A percentile compares a stretch with the other conserved stretches of the same genome.
Conservation (phyloP, 1,139 yeast genomes). For the Zygosaccharomyces sapae region DNA sequence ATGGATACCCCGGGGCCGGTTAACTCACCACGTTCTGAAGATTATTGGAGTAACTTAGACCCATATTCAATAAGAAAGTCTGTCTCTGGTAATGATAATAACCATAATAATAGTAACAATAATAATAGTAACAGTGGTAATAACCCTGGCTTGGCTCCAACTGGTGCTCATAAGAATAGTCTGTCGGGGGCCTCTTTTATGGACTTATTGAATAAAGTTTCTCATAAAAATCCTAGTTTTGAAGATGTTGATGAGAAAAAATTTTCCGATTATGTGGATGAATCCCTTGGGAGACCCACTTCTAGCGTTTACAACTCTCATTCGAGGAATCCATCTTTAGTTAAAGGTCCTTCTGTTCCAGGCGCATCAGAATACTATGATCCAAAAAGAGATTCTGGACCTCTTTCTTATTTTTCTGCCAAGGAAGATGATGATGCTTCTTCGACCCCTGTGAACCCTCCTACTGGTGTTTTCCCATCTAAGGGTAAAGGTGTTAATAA, state of each 20-base stretch:
- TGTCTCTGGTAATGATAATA: not conserved
- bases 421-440: slow-evolving; percentile 17
- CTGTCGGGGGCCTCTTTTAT: slow-evolving; percentile 35
- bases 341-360: slow-evolving; percentile 17
- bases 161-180: slow-evolving; percentile 24
- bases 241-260: slow-evolving; percentile 7
- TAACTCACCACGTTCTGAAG: slow-evolving; percentile 3
- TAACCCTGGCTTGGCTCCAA: not conserved
- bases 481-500: slow-evolving; percentile 21
- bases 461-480: slow-evolving; percentile 12
- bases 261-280: slow-evolving; percentile 12
- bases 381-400: slow-evolving; percentile 32
- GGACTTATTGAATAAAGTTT: slow-evolving; percentile 34
- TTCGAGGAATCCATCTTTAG: slow-evolving; percentile 22
- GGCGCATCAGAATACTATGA: slow-evolving; percentile 20
- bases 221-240: slow-evolving; percentile 11
- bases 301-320: slow-evolving; percentile 33
- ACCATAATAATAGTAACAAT: too few species aligned
- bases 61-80: not conserved
- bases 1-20: not conserved
- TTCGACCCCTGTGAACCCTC: slow-evolving; percentile 11
- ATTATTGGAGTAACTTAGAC: not conserved
- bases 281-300: slow-evolving; percentile 20
- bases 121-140: not conserved
- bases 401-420: slow-evolving; percentile 25